Conservation (phyloP, 108 stramenopile species). For the Schizochytrium sp. region DNA sequence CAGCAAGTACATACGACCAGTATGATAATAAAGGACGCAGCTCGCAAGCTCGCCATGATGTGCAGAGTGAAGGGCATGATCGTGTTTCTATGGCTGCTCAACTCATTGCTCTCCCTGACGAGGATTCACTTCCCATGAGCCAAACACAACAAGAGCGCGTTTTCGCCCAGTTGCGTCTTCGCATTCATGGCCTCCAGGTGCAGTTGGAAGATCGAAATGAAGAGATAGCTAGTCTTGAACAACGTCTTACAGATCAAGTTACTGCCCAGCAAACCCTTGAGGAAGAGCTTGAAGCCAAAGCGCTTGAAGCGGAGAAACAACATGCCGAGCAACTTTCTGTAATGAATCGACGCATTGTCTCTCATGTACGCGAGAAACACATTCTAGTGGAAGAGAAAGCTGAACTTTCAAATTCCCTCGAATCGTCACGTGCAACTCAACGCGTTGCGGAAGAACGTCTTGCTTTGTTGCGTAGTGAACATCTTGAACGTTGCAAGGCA, state of each 20-base stretch:
- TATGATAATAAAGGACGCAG: neutral
- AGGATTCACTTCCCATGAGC: constrained; percentile 1
- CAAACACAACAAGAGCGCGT: constrained; percentile 20
- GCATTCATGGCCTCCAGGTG: constrained; percentile 1
- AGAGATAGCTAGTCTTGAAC: constrained; percentile 8
- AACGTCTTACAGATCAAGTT: neutral
- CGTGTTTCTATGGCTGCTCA: neutral
- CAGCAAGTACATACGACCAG: neutral
- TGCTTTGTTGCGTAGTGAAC: neutral
- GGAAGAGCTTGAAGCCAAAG: neutral
- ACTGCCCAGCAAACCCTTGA: neutral
- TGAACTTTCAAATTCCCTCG: neutral
- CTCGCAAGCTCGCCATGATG: neutral
- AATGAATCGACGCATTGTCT: constrained; percentile 45
- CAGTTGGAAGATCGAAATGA: constrained; percentile 6
- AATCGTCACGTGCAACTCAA: neutral
- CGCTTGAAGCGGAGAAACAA: neutral
- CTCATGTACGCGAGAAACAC: constrained; percentile 35
- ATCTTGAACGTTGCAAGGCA: neutral
- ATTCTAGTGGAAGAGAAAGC: constrained; percentile 36
- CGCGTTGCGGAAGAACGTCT: neutral
- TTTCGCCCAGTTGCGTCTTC: neutral
- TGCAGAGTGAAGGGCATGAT: neutral
- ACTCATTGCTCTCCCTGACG: neutral
- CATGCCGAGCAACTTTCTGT: constrained; percentile 35